Percentiles rank a stretch among this genome's conserved stretches.
Evolutionary conservation across 306 rosid genomes (phyloP).

Genomic region (Castanospermum australe): DNA sequence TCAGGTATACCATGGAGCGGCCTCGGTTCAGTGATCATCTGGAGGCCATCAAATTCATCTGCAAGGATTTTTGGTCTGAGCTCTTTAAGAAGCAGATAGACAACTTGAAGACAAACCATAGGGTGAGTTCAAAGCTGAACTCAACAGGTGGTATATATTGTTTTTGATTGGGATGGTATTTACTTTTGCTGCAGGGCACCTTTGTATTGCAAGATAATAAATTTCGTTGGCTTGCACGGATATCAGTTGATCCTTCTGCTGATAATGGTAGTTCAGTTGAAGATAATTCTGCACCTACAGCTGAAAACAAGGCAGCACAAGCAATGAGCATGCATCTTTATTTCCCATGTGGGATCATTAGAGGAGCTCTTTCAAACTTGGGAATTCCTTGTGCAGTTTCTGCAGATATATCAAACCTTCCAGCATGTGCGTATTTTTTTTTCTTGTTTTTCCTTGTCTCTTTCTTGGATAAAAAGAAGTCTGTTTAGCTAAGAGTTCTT

Average conservation of each 20-base stretch:
- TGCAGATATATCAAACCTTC: constrained; percentile 85
- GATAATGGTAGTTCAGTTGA: constrained; percentile 55
- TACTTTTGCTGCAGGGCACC: constrained; percentile 68
- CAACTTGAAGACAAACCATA: constrained; percentile 94
- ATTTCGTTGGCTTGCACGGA: constrained; percentile 84
- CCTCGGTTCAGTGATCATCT: constrained; percentile 92
- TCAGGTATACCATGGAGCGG: constrained; percentile 91
- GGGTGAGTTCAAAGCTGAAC: constrained; percentile 48
- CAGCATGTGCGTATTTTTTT: constrained; percentile 70
- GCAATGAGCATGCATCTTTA: constrained; percentile 90
- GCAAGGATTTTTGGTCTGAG: constrained; percentile 99
- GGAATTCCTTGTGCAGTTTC: constrained; percentile 98
- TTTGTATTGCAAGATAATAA: constrained; percentile 94
- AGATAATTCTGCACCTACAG: constrained; percentile 48
- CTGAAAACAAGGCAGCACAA: constrained; percentile 66
- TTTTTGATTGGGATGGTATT: constrained; percentile 15
- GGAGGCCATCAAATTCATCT: constrained; percentile 95
- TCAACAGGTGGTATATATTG: background rate
- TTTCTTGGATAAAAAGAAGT: background rate
- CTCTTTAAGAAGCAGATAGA: constrained; percentile 98
- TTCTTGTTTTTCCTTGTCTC: background rate
- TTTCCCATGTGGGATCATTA: constrained; percentile 94
- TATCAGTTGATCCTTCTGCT: constrained; percentile 64
- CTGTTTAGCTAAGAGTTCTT: background rate
- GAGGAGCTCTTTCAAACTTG: constrained; percentile 95